Base-by-base conservation (phyloP, 352 stramenopile genomes). In the Globisporangium barbulae region DNA sequence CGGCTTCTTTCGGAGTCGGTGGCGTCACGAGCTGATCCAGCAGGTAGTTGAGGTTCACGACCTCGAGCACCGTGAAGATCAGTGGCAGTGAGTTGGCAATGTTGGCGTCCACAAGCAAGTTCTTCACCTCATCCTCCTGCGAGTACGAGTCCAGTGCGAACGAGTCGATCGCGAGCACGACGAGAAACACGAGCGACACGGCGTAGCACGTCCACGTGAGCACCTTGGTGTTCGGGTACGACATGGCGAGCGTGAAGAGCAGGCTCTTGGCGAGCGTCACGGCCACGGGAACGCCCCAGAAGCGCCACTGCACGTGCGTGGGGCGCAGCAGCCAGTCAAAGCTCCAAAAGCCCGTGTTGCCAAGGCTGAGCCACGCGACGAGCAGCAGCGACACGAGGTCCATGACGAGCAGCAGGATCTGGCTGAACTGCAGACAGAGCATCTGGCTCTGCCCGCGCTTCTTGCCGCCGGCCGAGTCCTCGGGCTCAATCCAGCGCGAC, bases 21-120 rank as follows among this genome's bases (percentile, higher is more conserved):
- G 78, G 73, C 8, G 77, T 75, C 48, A 65, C 69, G 15, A 83
- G 72, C 22, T 83, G 89, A 50, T 82, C 75, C 35, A 85, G 64
- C 53, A 92, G 69, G 49, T 87, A 91, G 58, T 73, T 71, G 31
- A 94, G 66, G 62, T 93, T 92, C 39, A 92, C 86, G 44, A 90
- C 74, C 61, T 94, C 83, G 4, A 94, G 73, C 39, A 94, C 84
- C 30, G 86, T 93, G 59, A 94, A 94, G 54, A 94, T 93, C 22
- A 93, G 65, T 41, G 86, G 83, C 64, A 94, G 67, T 35, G 83
- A 92, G 71, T 91, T 94, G 57, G 85, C 85, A 35, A 93, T 74
- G 66, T 94, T 94, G 35, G 83, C 82, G 50, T 88, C 72, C 53
- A 83, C 69, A 0, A 94, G 71, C 19, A 69, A 59, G 44, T 83